Conservation (phyloP, 495 filamentous ascomycete genomes). For the Neurospora hispaniola region DNA sequence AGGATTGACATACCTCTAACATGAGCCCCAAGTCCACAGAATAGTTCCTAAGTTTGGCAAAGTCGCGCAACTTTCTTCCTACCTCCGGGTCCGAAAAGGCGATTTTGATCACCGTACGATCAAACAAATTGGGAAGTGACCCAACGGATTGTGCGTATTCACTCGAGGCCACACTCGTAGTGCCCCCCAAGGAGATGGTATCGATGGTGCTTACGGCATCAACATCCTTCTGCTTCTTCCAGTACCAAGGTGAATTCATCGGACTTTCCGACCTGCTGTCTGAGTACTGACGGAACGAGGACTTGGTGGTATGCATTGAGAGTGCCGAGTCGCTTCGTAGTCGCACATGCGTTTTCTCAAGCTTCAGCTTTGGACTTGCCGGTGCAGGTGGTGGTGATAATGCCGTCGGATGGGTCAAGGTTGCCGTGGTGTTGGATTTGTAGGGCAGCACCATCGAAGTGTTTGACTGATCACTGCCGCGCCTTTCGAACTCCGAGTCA, state of each 20-base stretch:
- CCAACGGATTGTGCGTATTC: neutral
- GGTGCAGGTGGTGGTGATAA: slow-evolving; percentile 18
- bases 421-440: slow-evolving; percentile 5
- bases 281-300: slow-evolving; percentile 24
- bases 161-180: neutral
- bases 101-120: slow-evolving; percentile 35
- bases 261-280: slow-evolving; percentile 22
- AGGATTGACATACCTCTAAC: slow-evolving; percentile 25
- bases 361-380: slow-evolving; percentile 3
- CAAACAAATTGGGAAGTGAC: slow-evolving; percentile 30
- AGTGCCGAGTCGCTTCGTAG: slow-evolving; percentile 32
- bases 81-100: slow-evolving; percentile 37
- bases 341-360: slow-evolving; percentile 13
- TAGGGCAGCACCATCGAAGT: slow-evolving; percentile 4
- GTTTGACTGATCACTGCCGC: slow-evolving; percentile 10
- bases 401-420: slow-evolving; percentile 3
- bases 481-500: slow-evolving; percentile 6
- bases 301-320: slow-evolving; percentile 23
- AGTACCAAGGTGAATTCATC: neutral
- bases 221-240: slow-evolving; percentile 2
- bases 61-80: slow-evolving; percentile 30
- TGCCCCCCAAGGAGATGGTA: slow-evolving; percentile 1
- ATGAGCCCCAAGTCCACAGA: slow-evolving; percentile 41
- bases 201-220: slow-evolving; percentile 14
- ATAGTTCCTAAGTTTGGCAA: slow-evolving; percentile 30